Base-by-base conservation (phyloP, 2,329 filamentous ascomycete species). In the Raffaelea albimanens region DNA sequence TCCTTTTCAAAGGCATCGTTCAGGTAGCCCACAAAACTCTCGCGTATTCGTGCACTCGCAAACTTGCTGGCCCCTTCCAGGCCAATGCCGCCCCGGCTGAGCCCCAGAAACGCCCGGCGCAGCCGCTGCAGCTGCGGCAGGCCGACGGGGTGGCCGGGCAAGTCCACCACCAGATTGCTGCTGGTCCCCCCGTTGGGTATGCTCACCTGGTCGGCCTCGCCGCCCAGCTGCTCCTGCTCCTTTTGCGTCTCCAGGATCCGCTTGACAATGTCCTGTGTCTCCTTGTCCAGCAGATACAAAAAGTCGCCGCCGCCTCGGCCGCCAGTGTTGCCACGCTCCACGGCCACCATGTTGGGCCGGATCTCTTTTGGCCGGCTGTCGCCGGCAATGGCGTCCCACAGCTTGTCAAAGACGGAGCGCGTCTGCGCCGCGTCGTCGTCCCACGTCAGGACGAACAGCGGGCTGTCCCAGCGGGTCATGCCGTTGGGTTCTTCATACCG, bases 401-500 rank as follows among this genome's bases (percentile, higher is more conserved):
- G 75, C 48, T 74, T 71, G 43, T 83, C 78, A 52, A 80, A 84
- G 2, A 75, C 73, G 51, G 67, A 63, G 29, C 56, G 63, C 10
- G 72, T 61, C 57, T 80, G 80, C n/a, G 74, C 75, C 49, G 73
- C 73, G 48, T 76, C 75, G 60, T 94, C 87, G 40, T 89, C 82
- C 72, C 83, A 86, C 11, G 87, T 74, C 0, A 93, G 73, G 4
- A 84, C 84, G 64, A 91, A 93, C 2, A 93, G 72, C 2, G 87
- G 87, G 47, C 82, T 85, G 61, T 94, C 87, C 87, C 87, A 94
- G 40, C 86, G 71, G 2, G 77, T 83, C 85, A 91, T 90, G 20
- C 82, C 78, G 61, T 91, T 93, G 14, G 87, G 87, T 65, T 94
- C 87, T 64, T 94, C 87, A 61, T 90, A 90, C 47, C 87, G 74